Evolutionary conservation across 805 yeast species (phyloP).

Genomic region (Barnettozyma californica): DNA sequence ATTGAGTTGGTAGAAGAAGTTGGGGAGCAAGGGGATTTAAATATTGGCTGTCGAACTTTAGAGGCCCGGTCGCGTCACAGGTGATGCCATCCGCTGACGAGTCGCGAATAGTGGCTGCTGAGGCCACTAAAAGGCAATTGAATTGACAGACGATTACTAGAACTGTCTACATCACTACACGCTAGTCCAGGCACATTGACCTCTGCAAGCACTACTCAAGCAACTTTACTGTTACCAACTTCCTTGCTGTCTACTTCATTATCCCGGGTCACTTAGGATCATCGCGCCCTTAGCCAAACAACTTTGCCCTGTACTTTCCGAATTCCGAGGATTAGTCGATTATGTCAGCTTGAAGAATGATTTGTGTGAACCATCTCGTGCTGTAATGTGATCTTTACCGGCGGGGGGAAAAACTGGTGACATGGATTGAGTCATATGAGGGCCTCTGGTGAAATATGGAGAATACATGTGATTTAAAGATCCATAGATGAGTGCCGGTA

Average conservation of each 20-base stretch:
- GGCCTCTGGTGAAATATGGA: not conserved
- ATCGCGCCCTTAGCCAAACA: not conserved
- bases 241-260: not conserved
- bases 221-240: not conserved
- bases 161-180: not conserved
- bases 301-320: not conserved
- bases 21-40: not conserved
- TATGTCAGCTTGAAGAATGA: not conserved
- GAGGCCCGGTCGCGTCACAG: not conserved
- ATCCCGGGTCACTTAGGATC: not conserved
- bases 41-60: not conserved
- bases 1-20: not conserved
- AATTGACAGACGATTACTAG: not conserved
- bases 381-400: not conserved
- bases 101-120: not conserved
- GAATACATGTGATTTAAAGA: not conserved
- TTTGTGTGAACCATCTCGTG: not conserved
- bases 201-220: not conserved
- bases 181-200: not conserved
- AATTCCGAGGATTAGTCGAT: not conserved
- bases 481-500: too few species aligned
- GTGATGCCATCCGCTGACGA: constrained; percentile 3
- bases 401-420: not conserved
- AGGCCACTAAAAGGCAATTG: not conserved
- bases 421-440: not conserved